Evolutionary conservation across 306 rosid genomes (phyloP).

Genomic region (Lathyrus sativus): DNA sequence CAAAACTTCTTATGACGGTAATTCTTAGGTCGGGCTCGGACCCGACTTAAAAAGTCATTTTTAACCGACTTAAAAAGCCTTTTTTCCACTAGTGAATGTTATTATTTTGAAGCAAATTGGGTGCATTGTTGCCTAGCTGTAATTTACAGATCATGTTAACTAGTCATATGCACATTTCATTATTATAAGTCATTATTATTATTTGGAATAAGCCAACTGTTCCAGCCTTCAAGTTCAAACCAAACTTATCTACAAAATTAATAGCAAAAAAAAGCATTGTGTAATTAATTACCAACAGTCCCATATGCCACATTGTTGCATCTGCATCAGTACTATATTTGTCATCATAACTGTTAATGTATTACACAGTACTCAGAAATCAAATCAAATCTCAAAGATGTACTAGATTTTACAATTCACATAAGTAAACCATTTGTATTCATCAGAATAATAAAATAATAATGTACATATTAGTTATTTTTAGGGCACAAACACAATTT

Average conservation of each 20-base stretch:
- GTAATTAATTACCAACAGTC: slow-evolving; percentile 22
- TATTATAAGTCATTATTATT: neutral
- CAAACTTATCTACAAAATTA: slow-evolving; percentile 26
- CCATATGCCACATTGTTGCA: slow-evolving; percentile 35
- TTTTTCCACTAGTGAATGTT: too few relatives aligned
- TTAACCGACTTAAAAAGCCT: too few relatives aligned
- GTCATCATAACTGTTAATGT: slow-evolving; percentile 10
- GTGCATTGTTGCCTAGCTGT: neutral
- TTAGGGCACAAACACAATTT: slow-evolving; percentile 33
- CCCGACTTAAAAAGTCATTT: too few relatives aligned
- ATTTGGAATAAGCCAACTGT: slow-evolving; percentile 13
- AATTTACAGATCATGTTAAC: neutral
- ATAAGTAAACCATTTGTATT: slow-evolving; percentile 35
- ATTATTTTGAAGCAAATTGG: neutral
- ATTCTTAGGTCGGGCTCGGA: too few relatives aligned
- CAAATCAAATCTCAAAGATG: neutral
- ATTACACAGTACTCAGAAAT: neutral
- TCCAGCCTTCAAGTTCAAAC: slow-evolving; percentile 15
- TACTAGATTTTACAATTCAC: slow-evolving; percentile 13
- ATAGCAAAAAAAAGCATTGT: neutral
- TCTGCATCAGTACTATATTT: slow-evolving; percentile 28
- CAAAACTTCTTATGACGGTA: too few relatives aligned
- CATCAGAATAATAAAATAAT: slow-evolving; percentile 28
- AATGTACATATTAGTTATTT: slow-evolving; percentile 39
- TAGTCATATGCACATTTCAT: neutral